phyloP scores from a whole-genome alignment of 2,329 filamentous ascomycete genomes.

The Colletotrichum tabaci region DNA sequence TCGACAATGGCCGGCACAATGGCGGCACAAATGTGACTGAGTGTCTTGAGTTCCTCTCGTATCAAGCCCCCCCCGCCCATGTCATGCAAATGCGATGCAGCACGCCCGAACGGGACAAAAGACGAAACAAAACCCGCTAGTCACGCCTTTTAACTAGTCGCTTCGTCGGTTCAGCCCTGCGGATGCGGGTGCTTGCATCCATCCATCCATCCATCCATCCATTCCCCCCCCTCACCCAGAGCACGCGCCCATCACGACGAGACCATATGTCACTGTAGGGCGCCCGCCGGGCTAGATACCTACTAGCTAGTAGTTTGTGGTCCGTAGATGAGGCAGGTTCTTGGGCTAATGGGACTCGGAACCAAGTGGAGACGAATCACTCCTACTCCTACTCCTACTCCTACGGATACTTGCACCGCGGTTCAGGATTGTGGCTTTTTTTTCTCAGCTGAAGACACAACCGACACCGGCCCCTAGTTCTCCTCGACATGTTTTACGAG shows the following conservation, averaged over 20 bases:
- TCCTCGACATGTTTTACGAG: neutral
- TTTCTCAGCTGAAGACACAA: conserved; percentile 3
- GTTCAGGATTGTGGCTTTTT: neutral
- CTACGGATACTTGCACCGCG: neutral
- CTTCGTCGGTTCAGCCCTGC: conserved; percentile 32
- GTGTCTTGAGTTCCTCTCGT: conserved; percentile 10
- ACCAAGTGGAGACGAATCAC: too few relatives aligned
- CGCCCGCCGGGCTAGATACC: neutral
- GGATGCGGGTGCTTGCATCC: conserved; percentile 6
- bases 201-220: neutral
- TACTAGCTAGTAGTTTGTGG: too few relatives aligned
- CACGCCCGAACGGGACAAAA: conserved; percentile 22
- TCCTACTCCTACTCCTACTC: neutral
- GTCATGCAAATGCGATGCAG: conserved; percentile 12
- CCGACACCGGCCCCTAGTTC: neutral
- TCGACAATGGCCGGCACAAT: neutral
- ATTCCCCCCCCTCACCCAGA: too few relatives aligned
- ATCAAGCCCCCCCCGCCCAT: conserved; percentile 5
- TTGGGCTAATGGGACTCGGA: too few relatives aligned
- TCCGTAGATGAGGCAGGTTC: neutral
- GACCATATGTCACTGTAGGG: neutral
- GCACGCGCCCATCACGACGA: neutral
- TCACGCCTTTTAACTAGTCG: neutral
- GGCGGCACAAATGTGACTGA: too few relatives aligned
- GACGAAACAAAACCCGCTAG: neutral